Conservation (phyloP, 495 filamentous ascomycete species). For the Jackrogersella minutella region DNA sequence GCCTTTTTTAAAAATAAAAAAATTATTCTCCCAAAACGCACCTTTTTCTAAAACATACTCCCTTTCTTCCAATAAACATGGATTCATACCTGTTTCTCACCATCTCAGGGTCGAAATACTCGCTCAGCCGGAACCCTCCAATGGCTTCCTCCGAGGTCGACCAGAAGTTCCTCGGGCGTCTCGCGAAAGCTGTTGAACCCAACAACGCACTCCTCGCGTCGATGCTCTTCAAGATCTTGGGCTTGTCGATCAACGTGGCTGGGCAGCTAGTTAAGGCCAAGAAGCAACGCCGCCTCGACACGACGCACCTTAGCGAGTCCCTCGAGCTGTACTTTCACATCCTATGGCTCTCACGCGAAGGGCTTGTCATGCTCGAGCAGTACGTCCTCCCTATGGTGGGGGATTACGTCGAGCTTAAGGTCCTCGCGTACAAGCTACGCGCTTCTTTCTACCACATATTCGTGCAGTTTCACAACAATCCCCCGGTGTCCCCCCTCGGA, state of each 20-base stretch:
- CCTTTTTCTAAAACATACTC: not conserved
- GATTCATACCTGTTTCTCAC: conserved; percentile 12
- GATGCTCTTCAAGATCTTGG: conserved; percentile 88
- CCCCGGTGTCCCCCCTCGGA: conserved; percentile 53
- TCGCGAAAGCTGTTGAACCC: conserved; percentile 75
- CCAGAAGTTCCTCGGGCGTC: conserved; percentile 90
- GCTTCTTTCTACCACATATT: conserved; percentile 97
- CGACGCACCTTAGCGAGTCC: conserved; percentile 68
- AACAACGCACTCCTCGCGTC: conserved; percentile 79
- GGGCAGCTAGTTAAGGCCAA: conserved; percentile 83
- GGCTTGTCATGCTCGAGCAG: conserved; percentile 83
- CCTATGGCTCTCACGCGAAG: conserved; percentile 94
- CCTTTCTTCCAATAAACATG: not conserved
- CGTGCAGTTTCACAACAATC: conserved; percentile 89
- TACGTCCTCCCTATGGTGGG: conserved; percentile 83
- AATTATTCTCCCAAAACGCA: not conserved
- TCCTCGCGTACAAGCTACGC: conserved; percentile 88
- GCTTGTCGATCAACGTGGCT: conserved; percentile 87
- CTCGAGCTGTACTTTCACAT: conserved; percentile 90
- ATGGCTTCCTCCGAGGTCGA: conserved; percentile 98
- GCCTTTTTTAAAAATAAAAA: too few species aligned
- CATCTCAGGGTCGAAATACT: not conserved
- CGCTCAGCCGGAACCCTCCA: conserved; percentile 8
- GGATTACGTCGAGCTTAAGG: conserved; percentile 76
- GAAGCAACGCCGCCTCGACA: conserved; percentile 83